Conservation (phyloP, 768 basidiomycete species). For the Punctularia strigosozonata region DNA sequence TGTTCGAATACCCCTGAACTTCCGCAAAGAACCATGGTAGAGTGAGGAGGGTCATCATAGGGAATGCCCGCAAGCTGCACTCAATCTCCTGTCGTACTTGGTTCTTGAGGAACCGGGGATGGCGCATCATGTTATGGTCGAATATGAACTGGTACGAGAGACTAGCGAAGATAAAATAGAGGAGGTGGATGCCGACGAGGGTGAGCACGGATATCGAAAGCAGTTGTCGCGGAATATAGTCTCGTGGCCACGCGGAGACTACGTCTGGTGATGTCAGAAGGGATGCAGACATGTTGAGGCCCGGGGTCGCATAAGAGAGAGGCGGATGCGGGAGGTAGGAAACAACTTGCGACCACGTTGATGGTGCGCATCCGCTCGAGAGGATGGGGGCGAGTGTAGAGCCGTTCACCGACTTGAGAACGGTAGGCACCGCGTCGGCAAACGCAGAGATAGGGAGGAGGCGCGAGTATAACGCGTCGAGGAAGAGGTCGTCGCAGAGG, state of each 20-base stretch:
- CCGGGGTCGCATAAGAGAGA: slow-evolving; percentile 23
- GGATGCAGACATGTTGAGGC: slow-evolving; percentile 12
- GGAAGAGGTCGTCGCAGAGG: slow-evolving; percentile 53
- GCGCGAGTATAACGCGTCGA: slow-evolving; percentile 73
- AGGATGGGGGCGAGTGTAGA: slow-evolving; percentile 24
- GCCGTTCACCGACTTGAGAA: slow-evolving; percentile 9
- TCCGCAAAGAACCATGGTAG: slow-evolving; percentile 93
- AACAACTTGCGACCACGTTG: slow-evolving; percentile 42
- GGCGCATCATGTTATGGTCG: slow-evolving; percentile 91
- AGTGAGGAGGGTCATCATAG: slow-evolving; percentile 71
- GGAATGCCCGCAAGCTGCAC: slow-evolving; percentile 65
- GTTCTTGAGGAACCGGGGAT: slow-evolving; percentile 86
- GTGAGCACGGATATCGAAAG: slow-evolving; percentile 64
- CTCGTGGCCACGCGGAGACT: slow-evolving; percentile 74
- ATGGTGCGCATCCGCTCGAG: slow-evolving; percentile 16
- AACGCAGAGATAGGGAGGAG: slow-evolving; percentile 45
- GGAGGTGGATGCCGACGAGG: slow-evolving; percentile 63
- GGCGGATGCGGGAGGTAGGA: slow-evolving; percentile 48
- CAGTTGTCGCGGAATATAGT: slow-evolving; percentile 70
- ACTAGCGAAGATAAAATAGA: slow-evolving; percentile 86
- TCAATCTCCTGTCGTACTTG: slow-evolving; percentile 78
- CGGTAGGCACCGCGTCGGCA: slow-evolving; percentile 8
- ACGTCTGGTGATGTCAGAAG: slow-evolving; percentile 18
- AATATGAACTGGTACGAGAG: slow-evolving; percentile 80
- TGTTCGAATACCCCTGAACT: slow-evolving; percentile 68